Evolutionary conservation across 2,329 filamentous ascomycete genomes (phyloP), one percentile per base, ranked within the genome.

Genomic region (Chrysosporium queenslandicum): DNA sequence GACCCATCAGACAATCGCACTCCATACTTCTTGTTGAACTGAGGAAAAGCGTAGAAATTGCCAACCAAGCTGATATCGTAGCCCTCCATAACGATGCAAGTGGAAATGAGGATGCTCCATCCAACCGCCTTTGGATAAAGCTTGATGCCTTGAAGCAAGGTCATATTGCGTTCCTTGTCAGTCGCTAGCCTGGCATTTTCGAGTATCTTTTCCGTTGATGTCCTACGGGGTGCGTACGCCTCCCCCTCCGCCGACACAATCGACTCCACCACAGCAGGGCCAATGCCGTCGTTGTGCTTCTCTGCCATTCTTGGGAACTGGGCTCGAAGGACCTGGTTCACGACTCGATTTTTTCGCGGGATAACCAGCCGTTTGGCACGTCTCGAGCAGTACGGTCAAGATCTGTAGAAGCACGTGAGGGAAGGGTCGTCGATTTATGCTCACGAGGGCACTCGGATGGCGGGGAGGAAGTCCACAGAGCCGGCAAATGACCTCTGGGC

Each of bases 1-100:
- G 56, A 46, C 0, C 68, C 69, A 53, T 70, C 41, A 3, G 59
- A 29, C 48, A 63, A 42, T 50, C 53, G 47, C 50, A 63, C 61
- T 21, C 70, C 70, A 52, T 73, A 74, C 46, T 71, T 72, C 40
- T 56, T 56, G 50, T 68, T 70, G 58, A 72, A 73, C 47, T 66
- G 62, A 0, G 62, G 59, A 50, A 71, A 71, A 57, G 62, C 69
- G 71, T 80, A 90, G 64, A 92, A 88, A 68, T 90, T 90, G 72
- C 84, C 87, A 61, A 92, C 80, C 50, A 94, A 73, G 61, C 80
- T 83, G 54, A 92, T 76, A 64, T 94, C 87, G 71, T 90, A 94
- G 30, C 87, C 88, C 68, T 94, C 88, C 89, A 95, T 95, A 61
- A 80, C 81, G 63, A 94, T 92, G 65, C 86, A 90, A 0, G 87